Evolutionary conservation across 345 rosid genomes (phyloP), one percentile per base, ranked within the genome.

Genomic region (Combretum micranthum): DNA sequence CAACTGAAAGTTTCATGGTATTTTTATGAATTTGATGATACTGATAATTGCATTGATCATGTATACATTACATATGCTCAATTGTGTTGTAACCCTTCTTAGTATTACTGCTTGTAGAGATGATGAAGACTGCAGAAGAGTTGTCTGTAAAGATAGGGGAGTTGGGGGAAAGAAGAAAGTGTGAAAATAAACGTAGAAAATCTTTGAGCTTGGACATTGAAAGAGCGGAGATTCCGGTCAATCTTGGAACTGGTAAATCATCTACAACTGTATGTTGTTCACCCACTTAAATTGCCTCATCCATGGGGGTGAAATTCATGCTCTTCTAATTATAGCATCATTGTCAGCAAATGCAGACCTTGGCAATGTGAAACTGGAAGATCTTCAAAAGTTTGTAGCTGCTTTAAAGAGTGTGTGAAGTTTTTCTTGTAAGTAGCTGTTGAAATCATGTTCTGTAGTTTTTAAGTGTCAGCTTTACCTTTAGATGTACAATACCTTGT

Each of bases 51-150:
- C 39, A 32, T 32, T 5, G 39, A 32, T 25, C 26, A 32, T 32
- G 9, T 32, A 32, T 32, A 32, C 9, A 32, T 11, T 32, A 5
- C 9, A 32, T 32, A 32, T 32, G 39, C 39, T 7, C 39, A 4
- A 7, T 32, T 7, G 1, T 20, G 42, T 50, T 42, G 21, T 19
- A 54, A 18, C 22, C 18, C 16, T 47, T 46, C 18, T 42, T n/a
- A 20, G 44, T 14, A 47, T 48, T 52, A 21, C 60, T 59, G 72
- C 56, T 51, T 68, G 56, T 78, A 89, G 97, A 84, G 67, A 69
- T 89, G 90, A 52, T 69, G 52, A 74, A 60, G 68, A 51, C 77
- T 15, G 88, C 76, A 53, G 70, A 85, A 17, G 85, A 87, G 22
- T 87, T 87, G 55, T 80, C 75, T 55, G 51, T 22, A 54, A 74